Percentiles rank a stretch among this genome's conserved stretches.
These are phyloP conservation scores for Talaromyces trachyspermus DNA, from an alignment of 495 filamentous ascomycete species.

Conservation along the genomic window DNA sequence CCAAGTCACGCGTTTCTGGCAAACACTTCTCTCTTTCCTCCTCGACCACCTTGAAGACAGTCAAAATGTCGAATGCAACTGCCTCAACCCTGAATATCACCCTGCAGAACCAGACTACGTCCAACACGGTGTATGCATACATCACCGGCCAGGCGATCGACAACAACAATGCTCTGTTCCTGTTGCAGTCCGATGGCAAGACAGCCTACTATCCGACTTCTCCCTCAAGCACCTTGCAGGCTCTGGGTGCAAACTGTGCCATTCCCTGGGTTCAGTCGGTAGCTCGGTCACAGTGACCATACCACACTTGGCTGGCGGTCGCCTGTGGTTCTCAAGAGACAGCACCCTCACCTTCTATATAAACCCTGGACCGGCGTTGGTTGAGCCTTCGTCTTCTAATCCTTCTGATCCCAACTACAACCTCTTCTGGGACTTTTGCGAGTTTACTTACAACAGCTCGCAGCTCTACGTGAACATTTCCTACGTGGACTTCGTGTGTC, in stretches of 20 bases:
- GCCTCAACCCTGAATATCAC: constrained; percentile 45
- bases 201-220: constrained; percentile 48
- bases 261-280: constrained; percentile 58
- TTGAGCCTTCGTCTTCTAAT: constrained; percentile 65
- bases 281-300: constrained; percentile 52
- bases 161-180: constrained; percentile 49
- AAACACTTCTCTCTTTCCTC: too few relatives aligned
- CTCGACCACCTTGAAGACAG: too few relatives aligned
- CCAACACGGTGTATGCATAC: constrained; percentile 57
- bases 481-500: constrained; percentile 65
- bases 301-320: constrained; percentile 59
- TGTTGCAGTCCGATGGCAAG: constrained; percentile 55
- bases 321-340: constrained; percentile 62
- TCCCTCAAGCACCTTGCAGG: constrained; percentile 33
- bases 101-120: constrained; percentile 57
- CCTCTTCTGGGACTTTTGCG: constrained; percentile 59
- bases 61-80: constrained; percentile 5
- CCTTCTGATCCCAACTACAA: constrained; percentile 57
- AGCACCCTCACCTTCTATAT: constrained; percentile 58
- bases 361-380: constrained; percentile 61
- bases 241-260: constrained; percentile 48
- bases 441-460: constrained; percentile 62
- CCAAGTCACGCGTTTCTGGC: too few relatives aligned
- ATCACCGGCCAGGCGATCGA: constrained; percentile 60
- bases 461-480: constrained; percentile 70